Conservation (phyloP, 2,329 filamentous ascomycete genomes). For the Colletotrichum sp. region DNA sequence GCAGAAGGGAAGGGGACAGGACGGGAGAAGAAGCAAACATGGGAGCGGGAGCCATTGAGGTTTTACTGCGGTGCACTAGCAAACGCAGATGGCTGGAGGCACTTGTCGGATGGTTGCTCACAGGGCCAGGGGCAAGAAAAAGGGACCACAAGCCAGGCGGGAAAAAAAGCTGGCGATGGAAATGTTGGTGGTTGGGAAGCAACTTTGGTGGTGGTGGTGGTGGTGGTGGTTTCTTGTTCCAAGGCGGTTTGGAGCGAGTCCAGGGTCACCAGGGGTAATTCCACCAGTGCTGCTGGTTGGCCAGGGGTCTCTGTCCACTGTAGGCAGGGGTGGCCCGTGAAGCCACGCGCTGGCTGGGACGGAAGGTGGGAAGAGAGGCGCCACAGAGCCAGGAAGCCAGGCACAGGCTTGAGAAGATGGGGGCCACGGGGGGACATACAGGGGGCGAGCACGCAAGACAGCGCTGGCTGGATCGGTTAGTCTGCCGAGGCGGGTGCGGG, state of each 20-base stretch:
- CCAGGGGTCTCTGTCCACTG: neutral
- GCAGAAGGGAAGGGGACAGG: neutral
- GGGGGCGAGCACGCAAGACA: neutral
- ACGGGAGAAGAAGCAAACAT: neutral
- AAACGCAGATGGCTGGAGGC: conserved; percentile 21
- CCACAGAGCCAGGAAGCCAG: neutral
- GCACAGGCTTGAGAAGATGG: neutral
- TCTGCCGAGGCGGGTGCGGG: neutral
- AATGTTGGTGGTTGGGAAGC: conserved; percentile 24
- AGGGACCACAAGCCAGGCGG: neutral
- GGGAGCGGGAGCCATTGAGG: conserved; percentile 15
- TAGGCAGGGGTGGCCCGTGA: neutral
- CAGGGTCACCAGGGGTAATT: neutral
- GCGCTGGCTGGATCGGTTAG: neutral
- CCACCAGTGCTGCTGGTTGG: neutral
- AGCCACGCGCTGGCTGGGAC: neutral
- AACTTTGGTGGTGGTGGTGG: neutral
- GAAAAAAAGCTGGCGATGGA: conserved; percentile 5
- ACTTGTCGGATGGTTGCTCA: neutral
- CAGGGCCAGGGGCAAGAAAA: neutral
- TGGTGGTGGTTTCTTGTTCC: neutral
- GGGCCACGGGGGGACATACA: neutral
- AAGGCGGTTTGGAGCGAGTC: neutral
- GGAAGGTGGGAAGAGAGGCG: neutral
- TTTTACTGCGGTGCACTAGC: conserved; percentile 20